Evolutionary conservation across 345 rosid genomes (phyloP).

Genomic region (Syzygium grande): DNA sequence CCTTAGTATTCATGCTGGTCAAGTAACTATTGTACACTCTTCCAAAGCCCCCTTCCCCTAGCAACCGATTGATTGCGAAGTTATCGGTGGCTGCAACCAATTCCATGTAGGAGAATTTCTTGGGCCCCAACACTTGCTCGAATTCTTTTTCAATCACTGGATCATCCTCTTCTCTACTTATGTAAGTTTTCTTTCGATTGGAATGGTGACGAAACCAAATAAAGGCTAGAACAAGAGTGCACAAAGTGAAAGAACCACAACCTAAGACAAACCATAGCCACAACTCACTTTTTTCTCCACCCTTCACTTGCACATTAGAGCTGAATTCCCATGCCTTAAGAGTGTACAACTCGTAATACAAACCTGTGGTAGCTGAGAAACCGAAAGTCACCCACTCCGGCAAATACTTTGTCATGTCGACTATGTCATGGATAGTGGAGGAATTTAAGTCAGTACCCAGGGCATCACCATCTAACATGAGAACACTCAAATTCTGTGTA

Average conservation of each 20-base stretch:
- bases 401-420: background rate
- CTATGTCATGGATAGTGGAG: no score
- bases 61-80: background rate
- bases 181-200: accelerated
- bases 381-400: background rate
- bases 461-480: background rate
- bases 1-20: background rate
- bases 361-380: background rate
- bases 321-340: background rate
- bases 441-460: accelerated
- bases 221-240: background rate
- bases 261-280: background rate
- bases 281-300: background rate
- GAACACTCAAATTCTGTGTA: background rate
- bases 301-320: background rate
- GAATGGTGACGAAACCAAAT: background rate
- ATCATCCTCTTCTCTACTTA: background rate
- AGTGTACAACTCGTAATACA: background rate
- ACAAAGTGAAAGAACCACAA: background rate
- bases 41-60: background rate
- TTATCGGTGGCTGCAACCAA: accelerated
- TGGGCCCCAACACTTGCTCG: background rate
- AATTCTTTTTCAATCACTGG: background rate
- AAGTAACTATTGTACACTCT: background rate
- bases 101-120: background rate